Evolutionary conservation across 1,284 basidiomycete species (phyloP).

Genomic region (Ceratobasidium theobromae): DNA sequence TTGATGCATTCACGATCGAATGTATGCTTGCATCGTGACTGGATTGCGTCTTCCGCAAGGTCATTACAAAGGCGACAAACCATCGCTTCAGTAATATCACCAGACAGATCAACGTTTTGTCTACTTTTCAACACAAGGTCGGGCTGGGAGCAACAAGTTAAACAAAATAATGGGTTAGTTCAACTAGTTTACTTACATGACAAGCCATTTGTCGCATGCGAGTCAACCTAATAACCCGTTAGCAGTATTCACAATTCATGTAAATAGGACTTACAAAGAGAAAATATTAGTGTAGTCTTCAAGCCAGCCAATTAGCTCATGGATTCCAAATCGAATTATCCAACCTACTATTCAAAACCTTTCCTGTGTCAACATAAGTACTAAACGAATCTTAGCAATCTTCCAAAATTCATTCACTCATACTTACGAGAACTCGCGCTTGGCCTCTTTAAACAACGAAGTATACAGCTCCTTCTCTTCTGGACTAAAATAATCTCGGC

Average conservation of each 20-base stretch:
- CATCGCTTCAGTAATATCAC: conserved; percentile 66
- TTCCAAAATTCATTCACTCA: not conserved
- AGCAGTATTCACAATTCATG: conserved; percentile 1
- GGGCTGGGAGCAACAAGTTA: conserved; percentile 51
- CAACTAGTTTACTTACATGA: conserved; percentile 48
- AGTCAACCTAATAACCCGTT: conserved; percentile 57
- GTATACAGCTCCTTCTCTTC: conserved; percentile 96
- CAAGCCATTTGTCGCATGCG: conserved; percentile 96
- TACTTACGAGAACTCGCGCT: conserved; percentile 71
- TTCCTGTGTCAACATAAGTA: conserved; percentile 90
- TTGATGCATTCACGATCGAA: conserved; percentile 95
- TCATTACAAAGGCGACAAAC: conserved; percentile 97
- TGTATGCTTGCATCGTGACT: conserved; percentile 86
- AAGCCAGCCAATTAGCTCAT: conserved; percentile 30
- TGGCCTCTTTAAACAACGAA: conserved; percentile 90
- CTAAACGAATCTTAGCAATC: conserved; percentile 39
- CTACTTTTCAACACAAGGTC: conserved; percentile 93
- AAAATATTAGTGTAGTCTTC: conserved; percentile 96
- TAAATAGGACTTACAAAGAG: conserved; percentile 57
- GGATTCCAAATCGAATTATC: not conserved
- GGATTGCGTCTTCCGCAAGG: conserved; percentile 95
- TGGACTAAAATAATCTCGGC: conserved; percentile 91
- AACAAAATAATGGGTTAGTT: not conserved
- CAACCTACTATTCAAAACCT: conserved; percentile 83
- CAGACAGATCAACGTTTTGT: conserved; percentile 63